These are phyloP conservation scores for Lipomyces mesembrius DNA, from an alignment of 805 yeast genomes.

Conservation along the genomic window DNA sequence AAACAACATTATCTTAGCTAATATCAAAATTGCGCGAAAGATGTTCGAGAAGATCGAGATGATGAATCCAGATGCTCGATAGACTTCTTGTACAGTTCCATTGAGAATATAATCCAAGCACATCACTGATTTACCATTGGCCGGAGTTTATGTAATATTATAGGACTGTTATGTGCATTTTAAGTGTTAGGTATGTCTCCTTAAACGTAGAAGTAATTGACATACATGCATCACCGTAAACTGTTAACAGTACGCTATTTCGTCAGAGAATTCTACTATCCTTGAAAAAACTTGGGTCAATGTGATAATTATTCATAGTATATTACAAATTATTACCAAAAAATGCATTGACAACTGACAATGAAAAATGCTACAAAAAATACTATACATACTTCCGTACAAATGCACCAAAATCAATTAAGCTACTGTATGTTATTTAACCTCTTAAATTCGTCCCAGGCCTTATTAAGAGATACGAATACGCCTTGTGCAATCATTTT, in stretches of 20 bases:
- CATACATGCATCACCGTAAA: too few relatives aligned
- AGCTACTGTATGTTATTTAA: slow-evolving; percentile 53
- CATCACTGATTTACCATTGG: not conserved
- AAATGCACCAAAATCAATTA: not conserved
- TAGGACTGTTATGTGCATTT: too few relatives aligned
- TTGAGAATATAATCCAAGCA: not conserved
- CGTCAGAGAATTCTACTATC: too few relatives aligned
- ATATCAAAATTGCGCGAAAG: slow-evolving; percentile 47
- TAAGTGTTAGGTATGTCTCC: too few relatives aligned
- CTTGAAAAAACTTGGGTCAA: not conserved
- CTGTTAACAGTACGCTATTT: too few relatives aligned
- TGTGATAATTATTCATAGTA: not conserved
- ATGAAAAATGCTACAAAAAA: not conserved
- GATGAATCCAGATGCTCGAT: slow-evolving; percentile 20
- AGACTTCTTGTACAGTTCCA: not conserved
- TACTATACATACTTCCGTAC: slow-evolving; percentile 3
- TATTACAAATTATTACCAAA: not conserved
- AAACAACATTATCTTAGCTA: slow-evolving; percentile 45
- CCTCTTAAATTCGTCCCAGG: slow-evolving; percentile 84
- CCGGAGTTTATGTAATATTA: too few relatives aligned
- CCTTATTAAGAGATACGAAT: slow-evolving; percentile 77
- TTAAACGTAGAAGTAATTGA: too few relatives aligned
- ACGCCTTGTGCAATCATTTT: slow-evolving; percentile 86
- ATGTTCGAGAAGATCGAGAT: slow-evolving; percentile 49
- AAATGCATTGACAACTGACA: not conserved